A percentile compares a stretch with the other conserved stretches of the same genome.
Evolutionary conservation across 2,329 filamentous ascomycete genomes (phyloP).

Genomic region (Parafenestella ontariensis): DNA sequence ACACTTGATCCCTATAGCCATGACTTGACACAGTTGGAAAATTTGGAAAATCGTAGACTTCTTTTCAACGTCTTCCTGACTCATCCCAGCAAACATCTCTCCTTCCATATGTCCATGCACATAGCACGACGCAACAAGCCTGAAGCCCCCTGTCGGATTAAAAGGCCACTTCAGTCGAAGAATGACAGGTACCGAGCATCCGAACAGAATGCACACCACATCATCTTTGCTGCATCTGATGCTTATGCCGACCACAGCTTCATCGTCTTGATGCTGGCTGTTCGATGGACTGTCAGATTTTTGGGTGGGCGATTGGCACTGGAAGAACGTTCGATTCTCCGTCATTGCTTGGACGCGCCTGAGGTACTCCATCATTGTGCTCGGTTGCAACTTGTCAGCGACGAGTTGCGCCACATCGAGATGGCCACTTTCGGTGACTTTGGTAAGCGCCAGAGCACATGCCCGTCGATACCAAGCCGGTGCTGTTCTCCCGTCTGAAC

Average conservation of each 20-base stretch:
- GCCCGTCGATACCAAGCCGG: constrained; percentile 20
- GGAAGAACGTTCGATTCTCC: constrained; percentile 9
- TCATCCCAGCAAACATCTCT: not conserved
- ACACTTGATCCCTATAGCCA: too few species aligned
- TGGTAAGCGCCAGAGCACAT: constrained; percentile 7
- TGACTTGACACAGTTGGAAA: too few species aligned
- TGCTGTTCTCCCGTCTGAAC: constrained; percentile 3
- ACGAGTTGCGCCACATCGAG: constrained; percentile 4
- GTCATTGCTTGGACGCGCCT: constrained; percentile 8
- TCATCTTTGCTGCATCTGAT: constrained; percentile 10
- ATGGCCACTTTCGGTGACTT: constrained; percentile 5
- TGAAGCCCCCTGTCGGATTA: not conserved
- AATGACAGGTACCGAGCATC: constrained; percentile 30
- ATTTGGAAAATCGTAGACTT: too few species aligned
- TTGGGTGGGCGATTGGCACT: not conserved
- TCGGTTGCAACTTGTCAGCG: not conserved
- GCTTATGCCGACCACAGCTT: not conserved
- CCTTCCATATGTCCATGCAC: constrained; percentile 2
- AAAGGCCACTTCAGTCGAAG: not conserved
- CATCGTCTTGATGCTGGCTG: not conserved
- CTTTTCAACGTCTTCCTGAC: too few species aligned
- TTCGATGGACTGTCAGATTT: not conserved
- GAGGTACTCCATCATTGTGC: constrained; percentile 5
- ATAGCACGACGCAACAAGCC: not conserved
- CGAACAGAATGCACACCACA: constrained; percentile 25